Conservation (phyloP, 2,329 filamentous ascomycete species). For the Pseudopyricularia cyperi region DNA sequence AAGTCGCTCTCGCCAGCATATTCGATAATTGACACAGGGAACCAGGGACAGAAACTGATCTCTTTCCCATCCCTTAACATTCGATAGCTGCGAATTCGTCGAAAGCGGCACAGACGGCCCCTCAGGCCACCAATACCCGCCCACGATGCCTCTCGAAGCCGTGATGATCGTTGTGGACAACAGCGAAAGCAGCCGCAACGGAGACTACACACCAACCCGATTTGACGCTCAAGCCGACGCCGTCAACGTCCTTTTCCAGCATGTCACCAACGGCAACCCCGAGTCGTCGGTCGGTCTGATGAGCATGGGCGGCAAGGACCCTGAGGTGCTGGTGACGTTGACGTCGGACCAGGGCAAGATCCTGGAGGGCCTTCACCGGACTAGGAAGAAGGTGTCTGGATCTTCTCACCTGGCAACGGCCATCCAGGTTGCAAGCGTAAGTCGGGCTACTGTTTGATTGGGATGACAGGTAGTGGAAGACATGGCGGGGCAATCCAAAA, state of each 20-base stretch:
- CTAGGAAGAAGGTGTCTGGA: conserved; percentile 81
- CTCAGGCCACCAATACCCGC: conserved; percentile 9
- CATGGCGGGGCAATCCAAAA: not conserved
- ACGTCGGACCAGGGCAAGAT: conserved; percentile 96
- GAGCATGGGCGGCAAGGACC: conserved; percentile 98
- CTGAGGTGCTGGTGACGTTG: conserved; percentile 90
- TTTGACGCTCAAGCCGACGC: conserved; percentile 96
- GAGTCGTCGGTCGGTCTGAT: conserved; percentile 96
- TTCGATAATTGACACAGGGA: not conserved
- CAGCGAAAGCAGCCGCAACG: conserved; percentile 96
- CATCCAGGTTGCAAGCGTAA: conserved; percentile 87
- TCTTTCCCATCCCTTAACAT: not conserved
- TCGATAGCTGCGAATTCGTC: not conserved
- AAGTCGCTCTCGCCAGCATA: not conserved
- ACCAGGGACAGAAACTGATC: not conserved
- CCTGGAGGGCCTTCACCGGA: conserved; percentile 80
- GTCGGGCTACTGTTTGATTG: conserved; percentile 19
- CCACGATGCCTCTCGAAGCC: conserved; percentile 94
- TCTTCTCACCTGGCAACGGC: conserved; percentile 79
- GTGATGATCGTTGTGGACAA: conserved; percentile 99
- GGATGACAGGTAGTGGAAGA: not conserved
- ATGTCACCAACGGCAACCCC: conserved; percentile 87
- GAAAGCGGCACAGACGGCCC: not conserved
- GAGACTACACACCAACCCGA: conserved; percentile 80
- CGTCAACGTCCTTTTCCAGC: conserved; percentile 88